Conservation (phyloP, 768 basidiomycete genomes). For the Suillus fuscotomentosus region DNA sequence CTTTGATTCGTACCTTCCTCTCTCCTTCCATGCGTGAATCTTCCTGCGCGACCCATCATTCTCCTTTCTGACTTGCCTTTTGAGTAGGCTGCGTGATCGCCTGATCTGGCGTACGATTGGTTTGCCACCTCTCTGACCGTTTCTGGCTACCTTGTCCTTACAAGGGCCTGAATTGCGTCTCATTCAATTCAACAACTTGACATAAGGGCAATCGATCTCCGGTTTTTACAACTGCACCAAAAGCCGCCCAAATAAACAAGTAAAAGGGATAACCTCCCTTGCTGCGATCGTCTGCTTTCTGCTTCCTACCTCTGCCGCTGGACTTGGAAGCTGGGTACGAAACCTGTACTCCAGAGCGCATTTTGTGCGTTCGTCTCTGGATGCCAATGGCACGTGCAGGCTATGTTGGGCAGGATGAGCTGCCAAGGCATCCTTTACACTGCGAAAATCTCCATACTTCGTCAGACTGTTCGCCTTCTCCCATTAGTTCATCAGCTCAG, state of each 20-base stretch:
- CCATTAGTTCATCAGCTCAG: constrained; percentile 26
- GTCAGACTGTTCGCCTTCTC: constrained; percentile 21
- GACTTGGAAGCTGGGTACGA: background rate
- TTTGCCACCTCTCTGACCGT: background rate
- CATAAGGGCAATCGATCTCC: constrained; percentile 1
- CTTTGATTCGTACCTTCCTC: constrained; percentile 4
- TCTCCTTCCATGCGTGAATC: constrained; percentile 1
- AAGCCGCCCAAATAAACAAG: constrained; percentile 2
- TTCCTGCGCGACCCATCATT: background rate
- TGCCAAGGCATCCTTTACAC: constrained; percentile 21
- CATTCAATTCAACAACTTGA: background rate
- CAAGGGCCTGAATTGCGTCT: background rate
- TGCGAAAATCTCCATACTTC: constrained; percentile 22
- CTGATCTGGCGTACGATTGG: background rate
- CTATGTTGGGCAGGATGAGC: constrained; percentile 18
- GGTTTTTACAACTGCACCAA: background rate
- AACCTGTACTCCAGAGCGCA: background rate
- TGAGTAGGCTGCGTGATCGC: background rate
- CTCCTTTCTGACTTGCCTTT: constrained; percentile 2
- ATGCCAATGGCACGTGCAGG: constrained; percentile 23
- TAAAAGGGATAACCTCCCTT: background rate
- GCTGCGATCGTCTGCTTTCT: background rate
- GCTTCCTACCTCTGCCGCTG: constrained; percentile 1
- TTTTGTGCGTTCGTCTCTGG: background rate
- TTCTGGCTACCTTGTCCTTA: constrained; percentile 3